These are phyloP conservation scores for Metschnikowia lochheadii DNA, from an alignment of 805 yeast species.

Conservation along the genomic window DNA sequence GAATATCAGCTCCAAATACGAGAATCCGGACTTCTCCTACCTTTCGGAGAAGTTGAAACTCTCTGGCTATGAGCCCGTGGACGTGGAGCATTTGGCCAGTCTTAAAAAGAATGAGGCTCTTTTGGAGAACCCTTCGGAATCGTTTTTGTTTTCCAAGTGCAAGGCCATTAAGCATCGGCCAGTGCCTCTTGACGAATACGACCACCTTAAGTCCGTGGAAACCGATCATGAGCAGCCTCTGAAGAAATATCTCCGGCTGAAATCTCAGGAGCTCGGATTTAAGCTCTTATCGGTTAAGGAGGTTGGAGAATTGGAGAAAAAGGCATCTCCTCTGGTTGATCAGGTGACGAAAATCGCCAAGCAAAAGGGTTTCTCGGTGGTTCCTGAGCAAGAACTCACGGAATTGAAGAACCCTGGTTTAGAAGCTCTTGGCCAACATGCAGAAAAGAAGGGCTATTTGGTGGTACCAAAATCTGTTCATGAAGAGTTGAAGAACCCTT, in stretches of 20 bases:
- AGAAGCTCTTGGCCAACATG: slow-evolving; percentile 7
- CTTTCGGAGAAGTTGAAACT: slow-evolving; percentile 18
- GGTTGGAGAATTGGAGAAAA: slow-evolving; percentile 28
- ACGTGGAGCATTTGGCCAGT: slow-evolving; percentile 10
- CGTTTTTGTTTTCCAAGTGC: slow-evolving; percentile 23
- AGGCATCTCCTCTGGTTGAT: slow-evolving; percentile 8
- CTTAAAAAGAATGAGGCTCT: slow-evolving; percentile 12
- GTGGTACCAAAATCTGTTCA: slow-evolving; percentile 9
- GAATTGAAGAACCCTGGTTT: slow-evolving; percentile 11
- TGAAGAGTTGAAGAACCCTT: slow-evolving; percentile 14
- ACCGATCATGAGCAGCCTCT: slow-evolving; percentile 32
- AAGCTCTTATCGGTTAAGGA: slow-evolving; percentile 26
- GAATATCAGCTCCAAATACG: slow-evolving; percentile 9
- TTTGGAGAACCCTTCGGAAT: slow-evolving; percentile 22
- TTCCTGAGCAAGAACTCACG: slow-evolving; percentile 8
- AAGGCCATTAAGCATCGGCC: slow-evolving; percentile 16
- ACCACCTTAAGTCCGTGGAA: slow-evolving; percentile 13
- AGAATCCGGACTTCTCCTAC: slow-evolving; percentile 24
- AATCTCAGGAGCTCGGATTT: slow-evolving; percentile 34
- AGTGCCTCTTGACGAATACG: slow-evolving; percentile 17
- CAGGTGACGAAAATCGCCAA: slow-evolving; percentile 5
- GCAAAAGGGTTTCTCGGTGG: slow-evolving; percentile 6
- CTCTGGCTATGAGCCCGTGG: slow-evolving; percentile 16
- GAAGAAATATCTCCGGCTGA: slow-evolving; percentile 28
- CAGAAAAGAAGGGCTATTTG: slow-evolving; percentile 8